Conservation (phyloP, 257 asterid species). For the Petunia axillaris region DNA sequence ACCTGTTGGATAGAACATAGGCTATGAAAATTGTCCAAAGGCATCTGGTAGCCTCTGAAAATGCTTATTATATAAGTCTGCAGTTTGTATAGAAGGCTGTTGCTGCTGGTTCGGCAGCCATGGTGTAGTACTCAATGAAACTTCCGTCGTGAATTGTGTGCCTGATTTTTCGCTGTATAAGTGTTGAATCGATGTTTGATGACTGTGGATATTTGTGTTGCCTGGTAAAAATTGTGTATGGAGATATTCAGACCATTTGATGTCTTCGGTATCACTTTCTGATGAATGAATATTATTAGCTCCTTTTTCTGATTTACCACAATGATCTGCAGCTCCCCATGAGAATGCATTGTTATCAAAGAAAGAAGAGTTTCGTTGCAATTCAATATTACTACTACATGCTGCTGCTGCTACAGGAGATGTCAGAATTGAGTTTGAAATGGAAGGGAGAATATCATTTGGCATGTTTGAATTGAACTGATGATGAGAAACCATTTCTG, state of each 20-base stretch:
- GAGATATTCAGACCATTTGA: conserved; percentile 73
- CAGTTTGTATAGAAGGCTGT: conserved; percentile 36
- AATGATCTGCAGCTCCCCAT: conserved; percentile 43
- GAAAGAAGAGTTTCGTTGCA: conserved; percentile 40
- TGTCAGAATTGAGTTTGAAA: conserved; percentile 24
- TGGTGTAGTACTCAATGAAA: conserved; percentile 29
- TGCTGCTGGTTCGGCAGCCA: conserved; percentile 55
- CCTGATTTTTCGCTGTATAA: conserved; percentile 43
- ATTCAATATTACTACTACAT: conserved; percentile 25
- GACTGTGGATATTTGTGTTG: conserved; percentile 29
- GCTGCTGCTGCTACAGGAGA: background rate
- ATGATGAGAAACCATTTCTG: conserved; percentile 44
- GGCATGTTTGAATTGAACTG: conserved; percentile 23
- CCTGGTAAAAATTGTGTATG: conserved; percentile 62
- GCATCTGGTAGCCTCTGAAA: conserved; percentile 60
- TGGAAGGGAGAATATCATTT: conserved; percentile 24
- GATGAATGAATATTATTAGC: conserved; percentile 30
- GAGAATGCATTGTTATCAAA: conserved; percentile 37
- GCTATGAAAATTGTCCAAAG: conserved; percentile 68
- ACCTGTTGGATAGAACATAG: conserved; percentile 27
- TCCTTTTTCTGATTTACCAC: conserved; percentile 45
- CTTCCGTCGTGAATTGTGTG: conserved; percentile 35
- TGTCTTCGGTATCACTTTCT: conserved; percentile 43
- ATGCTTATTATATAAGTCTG: conserved; percentile 57
- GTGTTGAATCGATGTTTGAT: conserved; percentile 35